phyloP scores from a whole-genome alignment of 495 filamentous ascomycete genomes.

The Cercophora sp. region DNA sequence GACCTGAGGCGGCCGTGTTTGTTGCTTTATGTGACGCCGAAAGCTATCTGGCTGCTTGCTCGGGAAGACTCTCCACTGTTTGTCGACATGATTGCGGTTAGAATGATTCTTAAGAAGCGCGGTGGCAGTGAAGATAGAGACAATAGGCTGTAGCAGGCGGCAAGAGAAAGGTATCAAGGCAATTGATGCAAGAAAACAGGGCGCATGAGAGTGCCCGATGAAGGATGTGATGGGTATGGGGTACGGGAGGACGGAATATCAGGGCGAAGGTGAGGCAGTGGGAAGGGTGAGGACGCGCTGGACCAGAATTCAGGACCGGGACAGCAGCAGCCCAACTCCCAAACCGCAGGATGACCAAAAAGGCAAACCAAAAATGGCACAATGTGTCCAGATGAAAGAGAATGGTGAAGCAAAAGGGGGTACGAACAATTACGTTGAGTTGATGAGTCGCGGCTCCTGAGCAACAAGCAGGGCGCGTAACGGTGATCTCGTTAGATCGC shows the following conservation, averaged over 20 bases:
- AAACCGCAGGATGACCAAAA: background rate
- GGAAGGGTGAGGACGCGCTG: constrained; percentile 23
- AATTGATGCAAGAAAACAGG: constrained; percentile 18
- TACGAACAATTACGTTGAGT: constrained; percentile 34
- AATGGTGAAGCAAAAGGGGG: constrained; percentile 32
- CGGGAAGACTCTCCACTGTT: constrained; percentile 37
- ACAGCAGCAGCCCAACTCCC: background rate
- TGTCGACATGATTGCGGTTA: constrained; percentile 51
- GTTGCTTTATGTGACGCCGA: constrained; percentile 26
- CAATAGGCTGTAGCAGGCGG: constrained; percentile 21
- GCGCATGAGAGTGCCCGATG: constrained; percentile 26
- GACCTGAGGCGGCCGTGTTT: too few relatives aligned
- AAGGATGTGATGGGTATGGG: constrained; percentile 17
- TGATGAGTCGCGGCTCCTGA: background rate
- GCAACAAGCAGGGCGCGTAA: background rate
- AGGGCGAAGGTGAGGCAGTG: constrained; percentile 19
- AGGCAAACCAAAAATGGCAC: too few relatives aligned
- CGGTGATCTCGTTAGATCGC: background rate
- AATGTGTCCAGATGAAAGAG: too few relatives aligned
- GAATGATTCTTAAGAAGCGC: constrained; percentile 37
- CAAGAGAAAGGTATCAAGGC: constrained; percentile 18
- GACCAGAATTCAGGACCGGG: too few relatives aligned
- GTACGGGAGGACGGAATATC: too few relatives aligned
- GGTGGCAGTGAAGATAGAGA: constrained; percentile 25
- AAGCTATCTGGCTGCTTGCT: constrained; percentile 22